A percentile compares a stretch with the other conserved stretches of the same genome.
These are phyloP conservation scores for Striga asiatica DNA, from an alignment of 257 asterid genomes.

Conservation along the genomic window DNA sequence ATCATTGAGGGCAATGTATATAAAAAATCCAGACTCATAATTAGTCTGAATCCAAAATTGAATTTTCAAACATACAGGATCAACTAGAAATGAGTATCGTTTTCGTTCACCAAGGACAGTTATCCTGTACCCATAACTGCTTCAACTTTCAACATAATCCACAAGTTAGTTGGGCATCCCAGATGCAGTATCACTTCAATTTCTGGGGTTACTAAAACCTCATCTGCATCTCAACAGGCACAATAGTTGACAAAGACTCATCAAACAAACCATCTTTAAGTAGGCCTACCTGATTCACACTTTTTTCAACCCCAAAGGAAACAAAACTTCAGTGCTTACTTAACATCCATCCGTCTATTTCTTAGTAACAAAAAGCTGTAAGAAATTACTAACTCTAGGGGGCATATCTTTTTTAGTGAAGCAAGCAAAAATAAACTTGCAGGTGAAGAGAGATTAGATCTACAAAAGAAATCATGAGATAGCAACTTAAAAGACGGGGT, in stretches of 20 bases:
- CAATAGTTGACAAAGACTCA: not conserved
- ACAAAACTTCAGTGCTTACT: not conserved
- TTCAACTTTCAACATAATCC: not conserved
- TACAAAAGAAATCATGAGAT: not conserved
- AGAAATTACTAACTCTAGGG: not conserved
- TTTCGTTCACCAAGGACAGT: constrained; percentile 1
- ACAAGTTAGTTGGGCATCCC: not conserved
- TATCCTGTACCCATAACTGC: not conserved
- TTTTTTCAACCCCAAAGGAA: not conserved
- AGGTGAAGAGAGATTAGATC: not conserved
- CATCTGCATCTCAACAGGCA: not conserved
- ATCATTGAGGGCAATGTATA: not conserved
- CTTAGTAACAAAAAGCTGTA: not conserved
- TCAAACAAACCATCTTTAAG: not conserved
- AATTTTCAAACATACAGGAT: not conserved
- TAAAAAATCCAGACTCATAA: not conserved
- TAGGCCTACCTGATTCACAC: not conserved
- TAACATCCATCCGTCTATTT: not conserved
- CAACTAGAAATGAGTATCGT: not conserved
- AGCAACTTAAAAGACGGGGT: not conserved
- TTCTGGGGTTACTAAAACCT: not conserved
- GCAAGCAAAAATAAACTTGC: not conserved
- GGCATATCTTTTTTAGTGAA: not conserved
- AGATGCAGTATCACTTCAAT: not conserved
- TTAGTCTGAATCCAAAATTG: not conserved